phyloP scores from a whole-genome alignment of 257 asterid genomes.

The Handroanthus guayacan region DNA sequence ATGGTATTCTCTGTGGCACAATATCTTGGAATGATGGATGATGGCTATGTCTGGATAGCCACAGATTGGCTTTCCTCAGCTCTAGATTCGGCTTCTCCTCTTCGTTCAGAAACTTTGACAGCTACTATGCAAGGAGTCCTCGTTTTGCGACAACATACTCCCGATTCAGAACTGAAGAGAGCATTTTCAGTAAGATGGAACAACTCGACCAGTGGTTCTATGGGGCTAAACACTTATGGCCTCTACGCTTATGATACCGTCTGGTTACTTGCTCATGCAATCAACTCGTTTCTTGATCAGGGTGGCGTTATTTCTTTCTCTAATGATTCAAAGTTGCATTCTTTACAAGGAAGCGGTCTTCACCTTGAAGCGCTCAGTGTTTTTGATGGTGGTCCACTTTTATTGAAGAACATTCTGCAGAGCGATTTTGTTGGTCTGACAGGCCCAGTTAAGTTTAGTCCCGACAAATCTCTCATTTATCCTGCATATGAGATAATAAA shows the following conservation, averaged over 20 bases:
- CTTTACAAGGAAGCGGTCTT: constrained; percentile 56
- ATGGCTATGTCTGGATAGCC: constrained; percentile 79
- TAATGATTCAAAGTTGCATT: constrained; percentile 55
- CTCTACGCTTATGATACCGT: constrained; percentile 84
- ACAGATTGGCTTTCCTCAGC: constrained; percentile 86
- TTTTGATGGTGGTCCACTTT: constrained; percentile 84
- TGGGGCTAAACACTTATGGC: constrained; percentile 76
- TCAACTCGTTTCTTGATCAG: constrained; percentile 64
- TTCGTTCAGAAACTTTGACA: constrained; percentile 25
- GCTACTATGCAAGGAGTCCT: constrained; percentile 60
- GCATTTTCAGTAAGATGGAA: constrained; percentile 67
- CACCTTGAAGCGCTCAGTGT: constrained; percentile 70
- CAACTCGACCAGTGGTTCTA: constrained; percentile 54
- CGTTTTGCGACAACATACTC: constrained; percentile 57
- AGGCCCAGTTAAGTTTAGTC: constrained; percentile 69
- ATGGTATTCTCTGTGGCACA: constrained; percentile 58
- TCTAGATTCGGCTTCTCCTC: constrained; percentile 58
- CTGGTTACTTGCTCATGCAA: constrained; percentile 87
- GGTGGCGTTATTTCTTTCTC: constrained; percentile 84
- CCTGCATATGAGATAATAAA: constrained; percentile 88
- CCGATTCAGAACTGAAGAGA: constrained; percentile 55
- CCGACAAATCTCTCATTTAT: constrained; percentile 57
- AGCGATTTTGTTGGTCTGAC: constrained; percentile 78
- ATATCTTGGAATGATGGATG: constrained; percentile 73
- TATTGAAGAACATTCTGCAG: constrained; percentile 57